Percentiles rank a stretch among this genome's conserved stretches.
These are phyloP conservation scores for Gastrolobium bilobum DNA, from an alignment of 306 rosid genomes.

Conservation along the genomic window DNA sequence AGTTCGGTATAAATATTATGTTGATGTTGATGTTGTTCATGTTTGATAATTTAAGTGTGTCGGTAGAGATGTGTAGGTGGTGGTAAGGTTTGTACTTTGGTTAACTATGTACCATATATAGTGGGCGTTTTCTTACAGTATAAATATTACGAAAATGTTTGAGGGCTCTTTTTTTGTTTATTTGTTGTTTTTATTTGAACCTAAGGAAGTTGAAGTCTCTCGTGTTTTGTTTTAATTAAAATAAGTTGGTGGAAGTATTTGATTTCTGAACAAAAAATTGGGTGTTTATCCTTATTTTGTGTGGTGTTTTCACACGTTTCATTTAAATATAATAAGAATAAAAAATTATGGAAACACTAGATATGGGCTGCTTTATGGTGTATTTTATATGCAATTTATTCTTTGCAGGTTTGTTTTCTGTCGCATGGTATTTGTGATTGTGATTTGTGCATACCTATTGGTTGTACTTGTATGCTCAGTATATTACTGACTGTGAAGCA, in stretches of 20 bases:
- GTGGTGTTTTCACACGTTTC: not conserved
- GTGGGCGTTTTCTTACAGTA: not conserved
- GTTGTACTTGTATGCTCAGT: not conserved
- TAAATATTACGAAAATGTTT: not conserved
- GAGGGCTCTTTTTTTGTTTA: not conserved
- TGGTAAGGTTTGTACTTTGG: not conserved
- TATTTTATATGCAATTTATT: not conserved
- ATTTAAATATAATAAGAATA: not conserved
- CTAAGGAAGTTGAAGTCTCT: not conserved
- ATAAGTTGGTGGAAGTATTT: not conserved
- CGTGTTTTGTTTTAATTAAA: not conserved
- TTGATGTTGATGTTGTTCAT: no score
- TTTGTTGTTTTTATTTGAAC: no score
- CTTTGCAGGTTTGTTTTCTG: not conserved
- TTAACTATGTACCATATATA: not conserved
- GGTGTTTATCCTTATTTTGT: not conserved
- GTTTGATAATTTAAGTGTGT: not conserved
- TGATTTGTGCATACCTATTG: not conserved
- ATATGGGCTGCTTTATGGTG: slow-evolving; percentile 1
- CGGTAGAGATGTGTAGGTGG: not conserved
- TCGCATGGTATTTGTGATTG: not conserved
- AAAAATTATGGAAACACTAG: not conserved
- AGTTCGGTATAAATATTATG: no score
- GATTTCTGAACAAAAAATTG: not conserved
- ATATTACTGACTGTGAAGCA: not conserved